Percentiles rank a stretch among this genome's conserved stretches.
These are phyloP conservation scores for Neoarthrinium moseri DNA, from an alignment of 2,329 filamentous ascomycete species.

Conservation along the genomic window DNA sequence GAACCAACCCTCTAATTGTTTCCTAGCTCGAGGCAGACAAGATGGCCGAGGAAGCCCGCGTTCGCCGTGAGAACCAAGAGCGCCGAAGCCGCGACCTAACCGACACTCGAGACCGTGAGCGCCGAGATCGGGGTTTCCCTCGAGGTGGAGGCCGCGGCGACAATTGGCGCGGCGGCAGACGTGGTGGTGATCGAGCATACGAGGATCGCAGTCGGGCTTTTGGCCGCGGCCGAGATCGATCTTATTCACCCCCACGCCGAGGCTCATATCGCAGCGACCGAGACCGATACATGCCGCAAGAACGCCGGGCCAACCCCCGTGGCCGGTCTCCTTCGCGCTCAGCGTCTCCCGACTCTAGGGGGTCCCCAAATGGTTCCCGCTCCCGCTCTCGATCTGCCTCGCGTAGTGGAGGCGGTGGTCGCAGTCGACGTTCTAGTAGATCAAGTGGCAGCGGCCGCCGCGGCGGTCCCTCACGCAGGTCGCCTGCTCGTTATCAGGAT, in stretches of 20 bases:
- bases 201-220: slow-evolving; percentile 43
- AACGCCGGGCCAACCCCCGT: slow-evolving; percentile 41
- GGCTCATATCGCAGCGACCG: slow-evolving; percentile 39
- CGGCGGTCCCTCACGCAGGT: slow-evolving; percentile 20
- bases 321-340: slow-evolving; percentile 41
- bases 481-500: slow-evolving; percentile 23
- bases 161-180: slow-evolving; percentile 49
- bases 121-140: slow-evolving; percentile 49
- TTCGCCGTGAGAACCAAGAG: slow-evolving; percentile 68
- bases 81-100: slow-evolving; percentile 71
- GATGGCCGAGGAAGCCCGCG: slow-evolving; percentile 72
- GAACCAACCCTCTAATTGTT: neutral
- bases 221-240: slow-evolving; percentile 44
- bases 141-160: slow-evolving; percentile 52
- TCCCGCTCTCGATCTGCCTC: slow-evolving; percentile 27
- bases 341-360: slow-evolving; percentile 32
- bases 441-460: slow-evolving; percentile 25
- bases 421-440: slow-evolving; percentile 19
- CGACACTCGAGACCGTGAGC: slow-evolving; percentile 64
- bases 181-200: slow-evolving; percentile 49
- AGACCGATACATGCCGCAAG: slow-evolving; percentile 54
- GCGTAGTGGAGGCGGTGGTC: slow-evolving; percentile 17
- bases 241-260: slow-evolving; percentile 46
- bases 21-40: slow-evolving; percentile 76
- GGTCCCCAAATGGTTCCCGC: slow-evolving; percentile 23